Conservation (phyloP, 352 stramenopile genomes). For the Pythium phragmitis region DNA sequence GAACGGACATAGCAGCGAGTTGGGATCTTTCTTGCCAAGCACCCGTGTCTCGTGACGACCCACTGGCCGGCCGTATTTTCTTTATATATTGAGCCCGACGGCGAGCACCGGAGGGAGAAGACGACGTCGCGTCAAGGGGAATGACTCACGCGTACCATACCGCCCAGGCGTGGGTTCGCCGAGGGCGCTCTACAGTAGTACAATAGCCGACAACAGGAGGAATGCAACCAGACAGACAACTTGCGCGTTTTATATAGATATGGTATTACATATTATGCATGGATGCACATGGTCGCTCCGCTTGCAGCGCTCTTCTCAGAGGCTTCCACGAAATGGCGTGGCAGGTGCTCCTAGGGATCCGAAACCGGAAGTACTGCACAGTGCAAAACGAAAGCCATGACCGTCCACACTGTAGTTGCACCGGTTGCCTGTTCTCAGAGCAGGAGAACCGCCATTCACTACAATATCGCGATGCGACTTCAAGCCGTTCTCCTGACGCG, state of each 20-base stretch:
- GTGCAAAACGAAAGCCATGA: no score
- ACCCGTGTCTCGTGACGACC: neutral
- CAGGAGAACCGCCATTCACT: no score
- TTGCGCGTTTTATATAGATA: neutral
- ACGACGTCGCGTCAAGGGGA: neutral
- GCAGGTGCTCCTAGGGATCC: neutral
- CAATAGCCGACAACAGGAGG: slow-evolving; percentile 8
- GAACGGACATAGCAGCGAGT: neutral
- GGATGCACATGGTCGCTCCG: no score
- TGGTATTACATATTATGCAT: no score
- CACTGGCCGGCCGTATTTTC: slow-evolving; percentile 4
- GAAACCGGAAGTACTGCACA: no score
- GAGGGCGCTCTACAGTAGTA: neutral
- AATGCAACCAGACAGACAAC: slow-evolving; percentile 2
- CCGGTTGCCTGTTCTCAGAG: no score
- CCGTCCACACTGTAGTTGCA: no score
- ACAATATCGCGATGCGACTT: neutral
- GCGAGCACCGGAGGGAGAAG: neutral
- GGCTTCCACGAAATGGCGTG: neutral
- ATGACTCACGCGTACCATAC: no score
- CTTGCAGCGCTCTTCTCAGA: neutral
- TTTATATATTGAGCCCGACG: slow-evolving; percentile 17
- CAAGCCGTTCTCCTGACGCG: neutral
- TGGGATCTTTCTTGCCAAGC: neutral
- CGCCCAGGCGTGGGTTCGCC: no score